Evolutionary conservation across 1,139 yeast species (phyloP).

Genomic region (Nakaseomyces uthaithaninus): DNA sequence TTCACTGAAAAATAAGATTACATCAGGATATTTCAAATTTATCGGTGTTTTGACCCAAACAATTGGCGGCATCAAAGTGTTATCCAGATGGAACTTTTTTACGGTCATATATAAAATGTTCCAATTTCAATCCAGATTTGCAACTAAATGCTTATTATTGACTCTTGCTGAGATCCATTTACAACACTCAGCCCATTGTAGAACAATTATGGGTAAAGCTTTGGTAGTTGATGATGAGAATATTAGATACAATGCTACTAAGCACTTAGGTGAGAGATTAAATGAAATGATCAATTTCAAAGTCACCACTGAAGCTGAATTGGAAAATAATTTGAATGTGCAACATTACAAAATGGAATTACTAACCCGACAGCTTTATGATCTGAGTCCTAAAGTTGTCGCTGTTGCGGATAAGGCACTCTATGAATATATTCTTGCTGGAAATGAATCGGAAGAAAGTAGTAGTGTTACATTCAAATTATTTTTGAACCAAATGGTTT

Average conservation of each 20-base stretch:
- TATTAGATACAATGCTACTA: conserved; percentile 51
- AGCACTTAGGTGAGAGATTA: conserved; percentile 37
- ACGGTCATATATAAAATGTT: conserved; percentile 71
- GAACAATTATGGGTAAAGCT: conserved; percentile 59
- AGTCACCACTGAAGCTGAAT: conserved; percentile 11
- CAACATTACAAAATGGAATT: conserved; percentile 38
- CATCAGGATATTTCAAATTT: conserved; percentile 69
- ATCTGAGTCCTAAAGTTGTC: conserved; percentile 50
- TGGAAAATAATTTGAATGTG: conserved; percentile 11
- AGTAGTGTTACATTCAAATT: conserved; percentile 22
- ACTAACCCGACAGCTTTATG: conserved; percentile 65
- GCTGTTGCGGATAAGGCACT: conserved; percentile 47
- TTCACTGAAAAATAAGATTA: conserved; percentile 55
- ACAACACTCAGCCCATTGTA: conserved; percentile 54
- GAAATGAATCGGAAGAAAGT: conserved; percentile 28
- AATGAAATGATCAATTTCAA: conserved; percentile 12
- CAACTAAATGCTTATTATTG: conserved; percentile 45
- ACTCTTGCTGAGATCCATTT: conserved; percentile 59
- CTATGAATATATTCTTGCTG: conserved; percentile 38
- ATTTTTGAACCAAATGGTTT: conserved; percentile 30
- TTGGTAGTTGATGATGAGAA: conserved; percentile 48
- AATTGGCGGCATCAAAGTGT: conserved; percentile 52
- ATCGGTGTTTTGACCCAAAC: conserved; percentile 63
- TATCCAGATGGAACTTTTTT: conserved; percentile 79
- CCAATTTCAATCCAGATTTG: conserved; percentile 46